Base-by-base conservation (phyloP, 768 basidiomycete genomes). In the Floccularia luteovirens region DNA sequence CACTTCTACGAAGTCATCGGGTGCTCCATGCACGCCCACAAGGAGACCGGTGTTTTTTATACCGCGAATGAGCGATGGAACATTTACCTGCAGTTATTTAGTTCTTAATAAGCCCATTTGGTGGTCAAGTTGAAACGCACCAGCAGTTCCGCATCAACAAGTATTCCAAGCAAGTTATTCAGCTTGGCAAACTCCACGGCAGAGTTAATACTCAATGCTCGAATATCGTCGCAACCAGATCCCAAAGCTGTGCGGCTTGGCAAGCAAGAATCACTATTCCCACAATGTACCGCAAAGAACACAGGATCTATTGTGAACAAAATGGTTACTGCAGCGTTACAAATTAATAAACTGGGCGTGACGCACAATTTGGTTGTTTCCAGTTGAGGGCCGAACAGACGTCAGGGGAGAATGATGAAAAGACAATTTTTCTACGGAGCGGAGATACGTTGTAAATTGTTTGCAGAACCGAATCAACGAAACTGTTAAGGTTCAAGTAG, bases 321-420 rank as follows among this genome's bases (percentile, higher is more conserved):
- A 30, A 27, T 22, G 10, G 39, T 41, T 19, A 44, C 7, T 7
- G 28, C 22, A 14, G 5, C 5, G 21, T 16, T 31, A 21, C 22
- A 8, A 37, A 11, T 17, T 17, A 22, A 30, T 23, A 41, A 31
- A 13, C 17, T n/a, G 24, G 23, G 20, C 11, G 23, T 42, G 34
- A 61, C 79, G 61, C 63, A 90, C 94, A 98, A 59, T 98, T 98
- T 10, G 94, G 94, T 61, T 99, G 94, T 61, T 99, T 99, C 96
- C 94, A 98, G 54, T 99, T 98, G 41, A 97, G 61, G 12, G 88
- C 82, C 5, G 88, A 79, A 59, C 91, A 94, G 0, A 91, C 77
- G 55, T 88, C 82, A 6, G 93, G 89, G 35, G 85, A 84, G 59
- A 88, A 98, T 4, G 91, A 94, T 27, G 83, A 82, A 56, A 99